phyloP scores from a whole-genome alignment of 805 yeast species.

The Sporopachydermia lactativora region DNA sequence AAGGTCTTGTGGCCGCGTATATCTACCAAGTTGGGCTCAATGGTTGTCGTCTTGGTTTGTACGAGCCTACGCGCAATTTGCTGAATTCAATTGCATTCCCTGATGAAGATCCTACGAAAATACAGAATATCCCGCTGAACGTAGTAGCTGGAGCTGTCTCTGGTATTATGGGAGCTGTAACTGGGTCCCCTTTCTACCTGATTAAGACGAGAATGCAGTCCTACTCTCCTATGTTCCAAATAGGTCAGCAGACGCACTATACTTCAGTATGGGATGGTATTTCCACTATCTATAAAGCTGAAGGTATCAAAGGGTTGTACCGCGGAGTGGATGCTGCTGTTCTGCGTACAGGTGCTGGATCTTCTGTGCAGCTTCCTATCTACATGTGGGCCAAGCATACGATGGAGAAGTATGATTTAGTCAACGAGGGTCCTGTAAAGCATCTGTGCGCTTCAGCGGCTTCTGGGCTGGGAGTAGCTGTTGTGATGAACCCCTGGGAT shows the following conservation, averaged over 20 bases:
- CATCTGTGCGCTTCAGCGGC: constrained; percentile 62
- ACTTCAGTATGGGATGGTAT: constrained; percentile 57
- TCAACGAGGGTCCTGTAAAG: constrained; percentile 49
- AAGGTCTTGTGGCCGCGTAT: constrained; percentile 83
- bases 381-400: constrained; percentile 65
- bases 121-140: constrained; percentile 30
- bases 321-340: constrained; percentile 94
- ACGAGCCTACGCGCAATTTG: constrained; percentile 68
- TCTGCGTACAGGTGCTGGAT: constrained; percentile 89
- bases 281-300: constrained; percentile 39
- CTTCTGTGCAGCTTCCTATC: constrained; percentile 87
- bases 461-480: constrained; percentile 85
- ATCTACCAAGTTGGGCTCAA: constrained; percentile 81
- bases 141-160: constrained; percentile 69
- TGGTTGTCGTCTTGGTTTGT: constrained; percentile 89
- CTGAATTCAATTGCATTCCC: constrained; percentile 45
- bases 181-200: constrained; percentile 86
- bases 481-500: constrained; percentile 97
- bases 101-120: constrained; percentile 16
- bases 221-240: constrained; percentile 47
- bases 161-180: constrained; percentile 78
- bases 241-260: constrained; percentile 92
- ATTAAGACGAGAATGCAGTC: constrained; percentile 97
- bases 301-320: constrained; percentile 68
- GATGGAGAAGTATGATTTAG: constrained; percentile 35